These are phyloP conservation scores for Tetraselmis chui DNA, from an alignment of 139 green algal species.

Conservation along the genomic window DNA sequence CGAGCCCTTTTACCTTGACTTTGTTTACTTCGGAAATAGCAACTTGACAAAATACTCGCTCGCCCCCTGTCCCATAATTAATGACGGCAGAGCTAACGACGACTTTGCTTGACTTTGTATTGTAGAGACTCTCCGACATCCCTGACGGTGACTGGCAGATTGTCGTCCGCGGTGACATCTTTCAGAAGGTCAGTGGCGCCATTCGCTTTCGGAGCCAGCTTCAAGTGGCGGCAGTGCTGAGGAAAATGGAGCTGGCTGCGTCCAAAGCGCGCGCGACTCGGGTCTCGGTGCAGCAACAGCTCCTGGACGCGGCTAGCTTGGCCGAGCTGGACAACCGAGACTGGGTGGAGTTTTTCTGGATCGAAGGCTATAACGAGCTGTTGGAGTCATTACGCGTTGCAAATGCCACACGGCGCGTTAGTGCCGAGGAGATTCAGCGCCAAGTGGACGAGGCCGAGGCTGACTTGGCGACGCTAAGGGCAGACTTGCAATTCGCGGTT, in stretches of 20 bases:
- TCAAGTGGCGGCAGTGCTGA: neutral
- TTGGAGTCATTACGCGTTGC: neutral
- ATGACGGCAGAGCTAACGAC: no score
- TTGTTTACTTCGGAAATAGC: no score
- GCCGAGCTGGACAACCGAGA: neutral
- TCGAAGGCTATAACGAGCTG: neutral
- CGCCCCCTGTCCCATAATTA: no score
- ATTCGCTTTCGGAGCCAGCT: constrained; percentile 26
- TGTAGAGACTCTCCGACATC: constrained; percentile 53
- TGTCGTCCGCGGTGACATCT: constrained; percentile 63
- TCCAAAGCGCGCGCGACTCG: neutral
- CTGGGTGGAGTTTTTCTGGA: neutral
- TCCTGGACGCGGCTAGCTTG: neutral
- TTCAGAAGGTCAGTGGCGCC: constrained; percentile 62
- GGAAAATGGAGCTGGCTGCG: neutral
- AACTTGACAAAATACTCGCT: no score
- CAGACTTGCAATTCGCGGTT: neutral
- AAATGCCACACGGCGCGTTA: neutral
- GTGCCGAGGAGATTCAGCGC: neutral
- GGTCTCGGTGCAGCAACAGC: neutral
- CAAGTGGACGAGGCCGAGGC: neutral
- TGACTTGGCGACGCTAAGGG: neutral
- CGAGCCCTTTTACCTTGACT: no score
- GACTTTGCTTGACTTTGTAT: no score
- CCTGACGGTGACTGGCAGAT: constrained; percentile 68